Evolutionary conservation across 257 asterid species (phyloP), one percentile per base, ranked within the genome.

Genomic region (Gynochthodes officinalis): DNA sequence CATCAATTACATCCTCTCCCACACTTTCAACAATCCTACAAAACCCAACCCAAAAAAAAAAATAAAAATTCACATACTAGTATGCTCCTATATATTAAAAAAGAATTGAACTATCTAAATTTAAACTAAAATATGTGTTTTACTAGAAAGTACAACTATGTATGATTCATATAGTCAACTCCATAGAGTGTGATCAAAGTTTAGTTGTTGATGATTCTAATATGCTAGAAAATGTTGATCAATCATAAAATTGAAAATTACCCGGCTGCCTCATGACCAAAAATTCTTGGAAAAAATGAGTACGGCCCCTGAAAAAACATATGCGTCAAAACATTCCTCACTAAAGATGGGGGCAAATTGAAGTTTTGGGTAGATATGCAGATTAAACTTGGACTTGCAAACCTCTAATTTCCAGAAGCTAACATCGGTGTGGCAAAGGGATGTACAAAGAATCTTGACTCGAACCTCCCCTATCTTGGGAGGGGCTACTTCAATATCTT

Each of bases 211-310:
- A n/a, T n/a, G n/a, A n/a, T n/a, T n/a, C n/a, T n/a, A n/a, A n/a
- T n/a, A n/a, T n/a, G n/a, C n/a, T n/a, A n/a, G n/a, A n/a, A n/a
- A n/a, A n/a, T n/a, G n/a, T n/a, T n/a, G n/a, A n/a, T n/a, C n/a
- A n/a, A n/a, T n/a, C n/a, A n/a, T n/a, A 37, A 37, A 37, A 37
- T 46, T 50, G 39, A 19, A 53, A 57, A 12, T 15, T 19, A 84
- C 82, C 86, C 88, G 23, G 80, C 81, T 28, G 86, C 86, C 74
- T 84, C 86, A 28, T 84, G 88, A 42, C 86, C 86, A 1, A 81
- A 78, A 25, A 84, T 84, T 53, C 82, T 79, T 60, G 88, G 86
- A 46, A 84, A 78, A n/a, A 64, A 61, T 1, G 72, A 58, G 40
- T 4, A 19, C 16, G 78, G 80, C 44, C 73, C 88, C 88, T 84